phyloP scores from a whole-genome alignment of 352 stramenopile genomes.

The Phytophthora multivora region DNA sequence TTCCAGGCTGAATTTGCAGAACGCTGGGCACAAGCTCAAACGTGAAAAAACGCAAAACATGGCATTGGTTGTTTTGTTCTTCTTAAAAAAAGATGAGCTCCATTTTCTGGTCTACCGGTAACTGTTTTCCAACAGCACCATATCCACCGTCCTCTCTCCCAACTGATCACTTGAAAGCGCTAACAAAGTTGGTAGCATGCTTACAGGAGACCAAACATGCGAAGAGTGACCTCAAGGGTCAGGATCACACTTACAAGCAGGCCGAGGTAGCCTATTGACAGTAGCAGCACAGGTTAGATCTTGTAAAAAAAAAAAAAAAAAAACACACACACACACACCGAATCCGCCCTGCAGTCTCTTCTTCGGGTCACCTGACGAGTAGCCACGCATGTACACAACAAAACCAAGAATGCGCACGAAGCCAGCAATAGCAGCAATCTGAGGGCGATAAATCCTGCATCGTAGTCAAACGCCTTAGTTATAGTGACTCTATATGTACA shows the following conservation, averaged over 20 bases:
- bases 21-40: too few species aligned
- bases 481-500: background rate
- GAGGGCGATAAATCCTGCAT: slow-evolving; percentile 61
- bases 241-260: slow-evolving; percentile 23
- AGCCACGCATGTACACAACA: slow-evolving; percentile 68
- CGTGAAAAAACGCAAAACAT: too few species aligned
- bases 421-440: slow-evolving; percentile 60
- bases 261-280: slow-evolving; percentile 57
- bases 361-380: slow-evolving; percentile 61
- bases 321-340: slow-evolving; percentile 38
- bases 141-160: too few species aligned
- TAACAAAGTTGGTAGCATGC: too few species aligned
- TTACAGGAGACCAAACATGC: slow-evolving; percentile 37
- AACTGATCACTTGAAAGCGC: too few species aligned
- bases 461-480: background rate
- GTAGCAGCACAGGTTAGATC: background rate
- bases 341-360: slow-evolving; percentile 69
- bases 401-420: slow-evolving; percentile 65
- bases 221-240: slow-evolving; percentile 35
- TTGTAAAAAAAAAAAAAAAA: background rate
- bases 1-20: too few species aligned
- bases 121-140: too few species aligned
- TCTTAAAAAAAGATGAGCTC: too few species aligned
- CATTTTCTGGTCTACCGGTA: too few species aligned
- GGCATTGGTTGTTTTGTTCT: too few species aligned